These are phyloP conservation scores for Meredithiella fracta DNA, from an alignment of 2,329 filamentous ascomycete genomes.

Conservation along the genomic window DNA sequence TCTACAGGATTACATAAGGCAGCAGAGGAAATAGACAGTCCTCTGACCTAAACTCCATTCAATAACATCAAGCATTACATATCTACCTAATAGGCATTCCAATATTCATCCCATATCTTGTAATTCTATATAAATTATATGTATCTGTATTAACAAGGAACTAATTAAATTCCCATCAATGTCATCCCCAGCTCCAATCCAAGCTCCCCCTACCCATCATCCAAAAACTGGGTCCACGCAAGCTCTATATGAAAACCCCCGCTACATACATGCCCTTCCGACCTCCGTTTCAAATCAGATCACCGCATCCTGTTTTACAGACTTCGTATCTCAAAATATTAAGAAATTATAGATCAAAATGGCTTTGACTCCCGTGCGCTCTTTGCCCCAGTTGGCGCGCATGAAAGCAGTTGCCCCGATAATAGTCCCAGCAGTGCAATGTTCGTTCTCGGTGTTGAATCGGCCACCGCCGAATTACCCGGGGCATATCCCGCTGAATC, in stretches of 20 bases:
- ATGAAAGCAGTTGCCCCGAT: not conserved
- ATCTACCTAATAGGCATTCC: too few species aligned
- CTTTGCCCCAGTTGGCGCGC: not conserved
- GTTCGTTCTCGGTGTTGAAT: constrained; percentile 60
- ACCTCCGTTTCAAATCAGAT: not conserved
- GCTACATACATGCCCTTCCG: not conserved
- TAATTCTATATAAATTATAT: not conserved
- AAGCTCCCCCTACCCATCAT: too few species aligned
- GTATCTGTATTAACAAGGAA: too few species aligned
- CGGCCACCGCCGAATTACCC: constrained; percentile 77
- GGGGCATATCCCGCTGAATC: constrained; percentile 78
- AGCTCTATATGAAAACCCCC: not conserved
- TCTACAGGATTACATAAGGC: too few species aligned
- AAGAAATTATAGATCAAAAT: not conserved
- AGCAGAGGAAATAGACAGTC: too few species aligned
- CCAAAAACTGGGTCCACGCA: not conserved
- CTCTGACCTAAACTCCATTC: too few species aligned
- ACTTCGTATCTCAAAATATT: not conserved
- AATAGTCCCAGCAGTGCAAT: not conserved
- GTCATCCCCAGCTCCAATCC: too few species aligned
- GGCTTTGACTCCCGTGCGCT: not conserved
- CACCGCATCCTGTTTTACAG: not conserved
- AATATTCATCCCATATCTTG: not conserved
- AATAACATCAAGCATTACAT: too few species aligned
- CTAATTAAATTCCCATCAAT: too few species aligned